Evolutionary conservation across 768 basidiomycete genomes (phyloP), one percentile per base, ranked within the genome.

Genomic region (Leucocoprinus birnbaumii): DNA sequence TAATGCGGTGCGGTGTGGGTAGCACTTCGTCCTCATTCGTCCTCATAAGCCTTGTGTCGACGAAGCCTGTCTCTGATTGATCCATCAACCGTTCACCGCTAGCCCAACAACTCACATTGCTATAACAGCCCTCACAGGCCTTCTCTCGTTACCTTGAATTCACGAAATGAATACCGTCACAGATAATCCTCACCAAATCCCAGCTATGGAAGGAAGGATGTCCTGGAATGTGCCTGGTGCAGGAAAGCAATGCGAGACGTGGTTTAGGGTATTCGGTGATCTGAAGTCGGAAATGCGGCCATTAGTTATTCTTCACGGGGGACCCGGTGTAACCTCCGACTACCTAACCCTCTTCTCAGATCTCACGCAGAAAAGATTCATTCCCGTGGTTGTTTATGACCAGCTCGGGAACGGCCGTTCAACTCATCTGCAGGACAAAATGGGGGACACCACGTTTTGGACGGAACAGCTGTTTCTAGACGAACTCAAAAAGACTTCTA

Each of bases 391-490:
- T 38, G 60, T 82, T 44, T 84, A 84, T 65, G 80, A 82, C 62
- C 83, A 84, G 61, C 55, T 85, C 43, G 83, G 82, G 7, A 73
- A 66, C 53, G 81, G 80, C n/a, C 65, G 66, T 22, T 84, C 82
- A 11, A 81, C 80, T 8, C 80, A 82, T 58, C 68, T 83, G 18
- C 75, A 64, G 8, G 77, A 82, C 57, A 82, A 79, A 59, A 69
- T 62, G 5, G 51, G 47, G 5, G 60, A 59, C 16, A 70, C 68
- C 13, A 71, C 75, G 11, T 84, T 85, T 67, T 83, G 80, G 80
- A 79, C 71, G 16, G 62, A 68, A 25, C 63, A 74, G 51, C 69
- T 84, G 4, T 83, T 82, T 68, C 65, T 80, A 58, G 70, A 78
- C 56, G 78, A 85, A 66, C 31, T 73, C 83, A 42, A 65, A 76